A percentile compares a stretch with the other conserved stretches of the same genome.
Conservation (phyloP, 2,329 filamentous ascomycete species). For the Aspergillus sp. region DNA sequence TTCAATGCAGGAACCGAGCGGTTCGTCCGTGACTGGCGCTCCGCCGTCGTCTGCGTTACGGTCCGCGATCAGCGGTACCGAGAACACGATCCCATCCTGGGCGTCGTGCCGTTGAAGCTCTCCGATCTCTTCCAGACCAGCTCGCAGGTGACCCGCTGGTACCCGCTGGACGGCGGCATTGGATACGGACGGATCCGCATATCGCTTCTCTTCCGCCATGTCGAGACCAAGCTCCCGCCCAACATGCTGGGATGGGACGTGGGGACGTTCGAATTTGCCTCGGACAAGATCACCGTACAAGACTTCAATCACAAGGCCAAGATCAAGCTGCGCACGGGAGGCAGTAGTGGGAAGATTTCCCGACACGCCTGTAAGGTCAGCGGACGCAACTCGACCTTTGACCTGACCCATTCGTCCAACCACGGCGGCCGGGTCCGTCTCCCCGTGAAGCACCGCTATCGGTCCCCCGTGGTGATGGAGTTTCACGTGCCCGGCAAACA, state of each 20-base stretch:
- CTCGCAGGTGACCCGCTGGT: conserved; percentile 88
- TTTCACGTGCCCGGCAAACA: conserved; percentile 71
- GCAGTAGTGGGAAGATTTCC: conserved; percentile 70
- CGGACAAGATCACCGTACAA: conserved; percentile 65
- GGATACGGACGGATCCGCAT: conserved; percentile 88
- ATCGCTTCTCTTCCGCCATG: conserved; percentile 83
- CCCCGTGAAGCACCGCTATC: conserved; percentile 86
- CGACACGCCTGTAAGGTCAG: conserved; percentile 60
- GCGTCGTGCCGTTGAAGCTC: conserved; percentile 83
- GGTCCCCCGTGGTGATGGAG: conserved; percentile 86
- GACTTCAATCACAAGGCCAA: conserved; percentile 64
- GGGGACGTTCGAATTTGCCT: conserved; percentile 86
- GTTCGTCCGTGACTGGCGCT: conserved; percentile 92
- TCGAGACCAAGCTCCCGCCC: conserved; percentile 82
- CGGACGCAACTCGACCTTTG: conserved; percentile 62
- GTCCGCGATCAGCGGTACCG: conserved; percentile 86
- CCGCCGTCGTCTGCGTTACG: conserved; percentile 78
- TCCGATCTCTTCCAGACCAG: conserved; percentile 84
- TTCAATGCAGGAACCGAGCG: conserved; percentile 95
- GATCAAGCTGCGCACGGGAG: conserved; percentile 78
- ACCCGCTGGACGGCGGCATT: conserved; percentile 92
- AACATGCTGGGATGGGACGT: conserved; percentile 90
- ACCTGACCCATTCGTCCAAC: conserved; percentile 51
- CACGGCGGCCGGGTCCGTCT: conserved; percentile 66
- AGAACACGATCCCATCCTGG: conserved; percentile 91